These are phyloP conservation scores for Adansonia rubrostipa DNA, from an alignment of 441 rosid species.

Conservation along the genomic window DNA sequence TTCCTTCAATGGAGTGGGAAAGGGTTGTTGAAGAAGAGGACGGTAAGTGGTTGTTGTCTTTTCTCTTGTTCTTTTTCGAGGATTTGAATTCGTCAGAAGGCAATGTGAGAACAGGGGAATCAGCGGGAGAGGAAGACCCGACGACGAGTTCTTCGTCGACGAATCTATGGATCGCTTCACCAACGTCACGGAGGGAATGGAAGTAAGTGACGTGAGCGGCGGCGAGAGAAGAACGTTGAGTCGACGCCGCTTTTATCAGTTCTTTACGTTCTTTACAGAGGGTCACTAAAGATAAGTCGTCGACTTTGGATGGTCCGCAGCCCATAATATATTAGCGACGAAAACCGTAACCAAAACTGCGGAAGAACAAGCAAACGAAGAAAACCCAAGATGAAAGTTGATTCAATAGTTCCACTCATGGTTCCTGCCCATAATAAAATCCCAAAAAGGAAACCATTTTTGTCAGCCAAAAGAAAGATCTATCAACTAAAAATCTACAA, in stretches of 20 bases:
- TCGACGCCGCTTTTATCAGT: slow-evolving; percentile 63
- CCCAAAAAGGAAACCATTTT: slow-evolving; percentile 20
- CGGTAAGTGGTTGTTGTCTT: slow-evolving; percentile 25
- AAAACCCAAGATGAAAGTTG: slow-evolving; percentile 7
- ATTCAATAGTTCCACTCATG: slow-evolving; percentile 27
- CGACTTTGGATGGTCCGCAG: slow-evolving; percentile 91
- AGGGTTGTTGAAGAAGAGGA: slow-evolving; percentile 70
- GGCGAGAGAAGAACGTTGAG: slow-evolving; percentile 74
- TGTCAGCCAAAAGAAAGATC: neutral
- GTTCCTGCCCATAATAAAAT: slow-evolving; percentile 30
- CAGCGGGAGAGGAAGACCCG: slow-evolving; percentile 46
- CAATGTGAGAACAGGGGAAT: slow-evolving; percentile 79
- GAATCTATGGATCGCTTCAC: slow-evolving; percentile 74
- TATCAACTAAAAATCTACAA: neutral
- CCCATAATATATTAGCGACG: slow-evolving; percentile 56
- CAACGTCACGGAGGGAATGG: slow-evolving; percentile 67
- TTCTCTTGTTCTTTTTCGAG: slow-evolving; percentile 35
- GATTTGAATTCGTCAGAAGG: slow-evolving; percentile 73
- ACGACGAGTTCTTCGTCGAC: slow-evolving; percentile 73
- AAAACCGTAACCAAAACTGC: slow-evolving; percentile 11
- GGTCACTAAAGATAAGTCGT: slow-evolving; percentile 66
- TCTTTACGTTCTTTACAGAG: slow-evolving; percentile 81
- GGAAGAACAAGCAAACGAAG: neutral
- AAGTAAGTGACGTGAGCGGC: slow-evolving; percentile 79
- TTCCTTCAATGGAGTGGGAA: slow-evolving; percentile 55